Conservation (phyloP, 2,329 filamentous ascomycete genomes). For the Talaromyces sp. region DNA sequence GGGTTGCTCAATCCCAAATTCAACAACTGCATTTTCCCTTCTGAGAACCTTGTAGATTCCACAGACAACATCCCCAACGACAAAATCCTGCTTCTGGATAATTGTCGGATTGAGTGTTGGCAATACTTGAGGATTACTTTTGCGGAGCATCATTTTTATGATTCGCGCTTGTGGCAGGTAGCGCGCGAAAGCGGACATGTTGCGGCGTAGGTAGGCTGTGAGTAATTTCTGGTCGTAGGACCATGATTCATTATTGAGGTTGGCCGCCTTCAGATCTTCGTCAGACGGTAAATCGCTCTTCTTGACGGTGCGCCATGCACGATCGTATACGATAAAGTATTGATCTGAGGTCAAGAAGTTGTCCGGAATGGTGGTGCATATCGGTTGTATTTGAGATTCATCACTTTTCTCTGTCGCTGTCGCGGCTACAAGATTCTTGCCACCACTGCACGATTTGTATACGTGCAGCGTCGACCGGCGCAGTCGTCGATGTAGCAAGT, state of each 20-base stretch:
- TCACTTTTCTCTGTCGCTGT: not conserved
- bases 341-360: slow-evolving; percentile 2
- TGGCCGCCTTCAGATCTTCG: not conserved
- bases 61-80: slow-evolving; percentile 29
- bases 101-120: slow-evolving; percentile 24
- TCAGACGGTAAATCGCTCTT: not conserved
- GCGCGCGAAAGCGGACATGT: slow-evolving; percentile 29
- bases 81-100: slow-evolving; percentile 26
- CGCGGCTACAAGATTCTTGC: not conserved
- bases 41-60: slow-evolving; percentile 27
- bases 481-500: not conserved
- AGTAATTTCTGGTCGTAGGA: slow-evolving; percentile 21
- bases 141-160: slow-evolving; percentile 20
- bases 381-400: not conserved
- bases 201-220: slow-evolving; percentile 28
- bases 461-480: not conserved
- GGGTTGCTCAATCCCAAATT: slow-evolving; percentile 27
- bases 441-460: not conserved
- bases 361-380: not conserved
- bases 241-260: not conserved
- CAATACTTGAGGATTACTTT: slow-evolving; percentile 9
- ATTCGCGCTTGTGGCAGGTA: slow-evolving; percentile 29
- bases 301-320: slow-evolving; percentile 2
- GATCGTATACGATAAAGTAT: slow-evolving; percentile 4
- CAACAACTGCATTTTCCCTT: slow-evolving; percentile 24